Evolutionary conservation across 2,329 filamentous ascomycete species (phyloP).

Genomic region (Verticillium klebahnii): DNA sequence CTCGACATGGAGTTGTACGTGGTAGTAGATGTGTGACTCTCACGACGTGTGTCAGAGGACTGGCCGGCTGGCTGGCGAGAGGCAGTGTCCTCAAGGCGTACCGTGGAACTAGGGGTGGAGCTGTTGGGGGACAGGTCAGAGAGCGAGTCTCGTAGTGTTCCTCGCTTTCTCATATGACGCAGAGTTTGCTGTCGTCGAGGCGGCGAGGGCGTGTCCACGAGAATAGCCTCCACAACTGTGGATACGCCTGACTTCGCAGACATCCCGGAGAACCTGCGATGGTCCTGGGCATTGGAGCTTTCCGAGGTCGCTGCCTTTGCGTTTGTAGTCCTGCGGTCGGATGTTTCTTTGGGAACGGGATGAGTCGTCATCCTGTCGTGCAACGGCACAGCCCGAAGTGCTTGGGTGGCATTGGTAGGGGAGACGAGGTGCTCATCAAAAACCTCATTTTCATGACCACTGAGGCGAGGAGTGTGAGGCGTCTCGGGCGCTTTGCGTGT

Average conservation of each 20-base stretch:
- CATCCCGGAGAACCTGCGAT: constrained; percentile 46
- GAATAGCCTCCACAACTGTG: constrained; percentile 52
- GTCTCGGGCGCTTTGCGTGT: constrained; percentile 18
- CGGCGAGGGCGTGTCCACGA: constrained; percentile 44
- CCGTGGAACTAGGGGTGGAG: constrained; percentile 34
- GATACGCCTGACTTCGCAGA: constrained; percentile 52
- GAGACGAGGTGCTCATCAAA: constrained; percentile 42
- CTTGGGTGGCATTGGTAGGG: constrained; percentile 48
- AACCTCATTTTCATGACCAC: constrained; percentile 25
- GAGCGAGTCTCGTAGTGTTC: constrained; percentile 41
- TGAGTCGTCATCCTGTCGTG: constrained; percentile 35
- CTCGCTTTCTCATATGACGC: constrained; percentile 56
- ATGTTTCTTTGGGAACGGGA: constrained; percentile 28
- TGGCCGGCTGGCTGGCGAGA: constrained; percentile 23
- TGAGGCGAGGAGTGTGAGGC: neutral
- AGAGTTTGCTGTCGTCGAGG: constrained; percentile 48
- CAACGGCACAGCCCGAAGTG: constrained; percentile 41
- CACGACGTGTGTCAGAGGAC: constrained; percentile 26
- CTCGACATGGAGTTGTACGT: constrained; percentile 48
- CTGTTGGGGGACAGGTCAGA: constrained; percentile 35
- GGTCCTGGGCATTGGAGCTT: constrained; percentile 35
- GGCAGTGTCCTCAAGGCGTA: constrained; percentile 22
- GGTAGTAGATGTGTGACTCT: constrained; percentile 44
- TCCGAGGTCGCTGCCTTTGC: constrained; percentile 29
- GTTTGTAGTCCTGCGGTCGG: constrained; percentile 22